Evolutionary conservation across 2,329 filamentous ascomycete species (phyloP), one percentile per base, ranked within the genome.

Genomic region (Davidsoniella eucalypti): DNA sequence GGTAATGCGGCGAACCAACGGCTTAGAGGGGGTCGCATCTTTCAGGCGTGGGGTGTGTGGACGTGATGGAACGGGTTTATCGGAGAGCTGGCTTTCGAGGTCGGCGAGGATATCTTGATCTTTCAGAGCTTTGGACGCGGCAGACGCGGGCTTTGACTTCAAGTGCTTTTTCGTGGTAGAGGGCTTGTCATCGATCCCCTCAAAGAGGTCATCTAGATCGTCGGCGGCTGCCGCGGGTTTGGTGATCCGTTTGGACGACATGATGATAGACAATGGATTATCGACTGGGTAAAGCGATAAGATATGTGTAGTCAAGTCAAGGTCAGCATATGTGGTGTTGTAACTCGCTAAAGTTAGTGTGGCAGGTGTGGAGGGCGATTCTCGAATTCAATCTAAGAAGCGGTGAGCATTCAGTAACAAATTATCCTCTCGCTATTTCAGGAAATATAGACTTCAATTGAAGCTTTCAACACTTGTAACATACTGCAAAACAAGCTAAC

Each of bases 21-120:
- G 68, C 53, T 76, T 70, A 44, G 70, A 70, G 36, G 21, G 21
- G 1, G 66, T 64, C n/a, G 47, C 16, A 54, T 73, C 77, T 57
- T 76, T 75, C 61, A 78, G 64, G 57, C 85, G 83, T 38, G 90
- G 92, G 1, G 90, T 96, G 59, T 85, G 82, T 14, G 90, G 85
- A 44, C 88, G 80, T 55, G 80, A 80, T 38, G 83, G 75, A 29
- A 84, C 75, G 60, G 81, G 71, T 63, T 84, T 79, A 49, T 77
- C 73, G 58, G 78, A 85, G 41, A 94, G 76, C 61, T 76, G 66
- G 58, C 64, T 66, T 63, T 93, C 86, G 54, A 96, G 76, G 58
- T 95, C 88, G 55, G 87, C 87, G 38, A 96, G 75, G 52, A 90
- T 78, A 62, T 94, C 87, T 58, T 85, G 75, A 58, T 81, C 73